Percentiles rank a stretch among this genome's conserved stretches.
Evolutionary conservation across 2,329 filamentous ascomycete genomes (phyloP).

Genomic region (Juglanconis oblonga): DNA sequence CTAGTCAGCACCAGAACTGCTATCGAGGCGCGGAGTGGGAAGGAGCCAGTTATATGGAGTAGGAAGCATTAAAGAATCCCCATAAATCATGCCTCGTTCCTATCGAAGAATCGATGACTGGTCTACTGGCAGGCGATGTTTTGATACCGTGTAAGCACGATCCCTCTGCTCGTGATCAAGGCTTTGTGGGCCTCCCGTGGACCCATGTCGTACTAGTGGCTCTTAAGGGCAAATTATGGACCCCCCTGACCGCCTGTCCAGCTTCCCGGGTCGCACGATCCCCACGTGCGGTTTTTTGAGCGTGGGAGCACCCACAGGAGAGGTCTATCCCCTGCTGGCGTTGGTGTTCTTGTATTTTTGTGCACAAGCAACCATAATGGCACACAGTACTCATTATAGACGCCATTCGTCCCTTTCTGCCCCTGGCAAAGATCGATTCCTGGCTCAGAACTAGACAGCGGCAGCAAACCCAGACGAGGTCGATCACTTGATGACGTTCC

Average conservation of each 20-base stretch:
- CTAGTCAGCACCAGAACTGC: no score
- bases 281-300: neutral
- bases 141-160: neutral
- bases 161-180: neutral
- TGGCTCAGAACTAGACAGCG: neutral
- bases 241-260: slow-evolving; percentile 15
- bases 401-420: neutral
- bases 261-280: neutral
- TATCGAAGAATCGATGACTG: no score
- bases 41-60: no score
- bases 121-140: no score
- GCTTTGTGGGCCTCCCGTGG: no score
- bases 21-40: no score
- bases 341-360: neutral
- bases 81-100: no score
- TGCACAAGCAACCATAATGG: neutral
- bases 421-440: neutral
- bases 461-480: neutral
- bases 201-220: neutral
- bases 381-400: neutral
- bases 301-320: neutral
- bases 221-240: neutral
- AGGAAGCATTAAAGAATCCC: no score
- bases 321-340: neutral
- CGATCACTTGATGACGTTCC: neutral